phyloP scores from a whole-genome alignment of 2,329 filamentous ascomycete genomes.

The Basipetospora chlamydospora region DNA sequence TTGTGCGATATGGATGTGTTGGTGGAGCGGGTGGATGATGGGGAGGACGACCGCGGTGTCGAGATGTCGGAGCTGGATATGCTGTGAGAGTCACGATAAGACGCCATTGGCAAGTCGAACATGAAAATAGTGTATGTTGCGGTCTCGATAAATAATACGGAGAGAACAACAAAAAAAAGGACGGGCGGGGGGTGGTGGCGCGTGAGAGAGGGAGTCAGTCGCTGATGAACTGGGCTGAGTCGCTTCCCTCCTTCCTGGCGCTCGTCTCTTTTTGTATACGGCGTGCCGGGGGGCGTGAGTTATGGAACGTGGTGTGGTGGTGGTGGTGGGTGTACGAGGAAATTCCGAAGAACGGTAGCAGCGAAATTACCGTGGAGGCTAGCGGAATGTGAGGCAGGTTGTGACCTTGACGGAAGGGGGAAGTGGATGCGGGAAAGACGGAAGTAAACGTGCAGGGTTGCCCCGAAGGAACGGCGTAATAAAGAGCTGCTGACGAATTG shows the following conservation, averaged over 20 bases:
- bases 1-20: constrained; percentile 37
- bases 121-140: no score
- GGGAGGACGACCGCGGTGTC: constrained; percentile 39
- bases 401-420: constrained; percentile 4
- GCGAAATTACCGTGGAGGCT: constrained; percentile 4
- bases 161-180: no score
- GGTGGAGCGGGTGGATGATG: constrained; percentile 31
- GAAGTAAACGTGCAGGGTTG: no score
- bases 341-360: not conserved
- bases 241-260: no score
- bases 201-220: no score
- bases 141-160: no score
- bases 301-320: no score
- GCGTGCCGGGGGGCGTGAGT: not conserved
- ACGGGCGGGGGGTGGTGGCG: no score
- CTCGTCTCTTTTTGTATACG: not conserved
- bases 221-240: no score
- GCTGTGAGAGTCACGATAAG: constrained; percentile 20
- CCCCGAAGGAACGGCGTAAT: no score
- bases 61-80: constrained; percentile 35
- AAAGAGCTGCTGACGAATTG: no score
- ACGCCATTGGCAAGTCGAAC: constrained; percentile 5
- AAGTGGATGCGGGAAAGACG: constrained; percentile 3
- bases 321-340: no score
- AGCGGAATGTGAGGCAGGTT: not conserved